Base-by-base conservation (phyloP, 441 rosid species). In the Corymbia calophylla region DNA sequence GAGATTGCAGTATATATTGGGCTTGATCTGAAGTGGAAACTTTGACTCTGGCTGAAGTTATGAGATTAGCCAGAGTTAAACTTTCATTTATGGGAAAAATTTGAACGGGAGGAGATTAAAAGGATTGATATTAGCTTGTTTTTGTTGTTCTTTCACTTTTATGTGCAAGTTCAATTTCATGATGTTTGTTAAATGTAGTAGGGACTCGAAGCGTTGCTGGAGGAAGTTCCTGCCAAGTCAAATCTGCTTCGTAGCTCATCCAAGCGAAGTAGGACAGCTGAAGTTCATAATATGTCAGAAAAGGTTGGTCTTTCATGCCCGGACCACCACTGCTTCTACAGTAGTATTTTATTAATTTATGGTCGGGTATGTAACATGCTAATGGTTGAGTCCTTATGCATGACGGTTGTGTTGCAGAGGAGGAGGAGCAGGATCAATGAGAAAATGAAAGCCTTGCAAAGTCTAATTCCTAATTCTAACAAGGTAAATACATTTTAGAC, bases 381-480 rank as follows among this genome's bases (percentile, higher is more conserved):
- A 77, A 23, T 23, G 3, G n/a, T 25, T n/a, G 15, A 77, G 51
- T 23, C 84, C n/a, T 39, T 77, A 77, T 44, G 51, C n/a, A 35
- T 12, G 58, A 23, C 31, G 13, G 21, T 55, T 39, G 88, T 88
- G 86, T 51, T 88, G 88, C 93, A 98, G 99, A 95, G 96, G 93
- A 95, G 99, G 91, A 96, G 99, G 91, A 97, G 96, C 90, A 94
- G 95, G 93, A 98, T 98, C 90, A 98, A 98, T 90, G 99, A 97
- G 95, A 98, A 96, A 93, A 95, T 97, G 99, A 98, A 95, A 92
- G 99, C 99, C 10, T 94, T 98, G 89, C 99, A 98, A 93, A 96
- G 95, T 88, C 91, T 97, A 85, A 95, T 98, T 87, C 99, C 99
- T 9, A 98, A 97, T 91, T 97, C 99, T 88, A 98, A 96, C 90